Base-by-base conservation (phyloP, 2,329 filamentous ascomycete genomes). In the Mycosphaerella arachidis region DNA sequence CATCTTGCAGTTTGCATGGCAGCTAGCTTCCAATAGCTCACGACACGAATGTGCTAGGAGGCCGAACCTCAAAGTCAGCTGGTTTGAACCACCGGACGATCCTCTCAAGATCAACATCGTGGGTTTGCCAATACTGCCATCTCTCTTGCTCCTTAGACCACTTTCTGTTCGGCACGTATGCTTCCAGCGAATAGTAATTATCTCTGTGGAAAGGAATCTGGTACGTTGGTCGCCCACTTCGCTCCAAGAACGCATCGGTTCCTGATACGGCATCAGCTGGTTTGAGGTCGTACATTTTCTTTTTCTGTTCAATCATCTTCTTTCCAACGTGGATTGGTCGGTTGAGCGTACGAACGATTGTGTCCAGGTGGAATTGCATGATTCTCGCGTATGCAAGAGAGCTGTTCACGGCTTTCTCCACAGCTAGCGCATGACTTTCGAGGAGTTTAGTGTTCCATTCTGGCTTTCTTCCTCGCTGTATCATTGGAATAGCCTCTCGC, bases 161-260 rank as follows among this genome's bases (percentile, higher is more conserved):
- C 50, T 77, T 78, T 24, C 84, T 75, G 62, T 82, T 82, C 0
- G 84, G 84, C 52, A 86, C 66, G 63, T 82, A 86, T 1, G 80
- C 81, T 67, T 85, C 77, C 30, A 86, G 75, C 74, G 82, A 79
- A 66, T 86, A 84, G 66, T 86, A 86, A 50, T 81, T 79, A 59
- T 86, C 84, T 24, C 84, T 73, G 54, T 81, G 77, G 57, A 77
- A 84, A 0, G 82, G 83, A 10, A 84, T 78, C 55, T 84, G 81
- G 10, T 80, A 67, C 0, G 78, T 81, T 0, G 77, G 76, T 3
- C 82, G 82, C 0, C 84, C 84, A 24, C 74, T 76, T 16, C 79
- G 74, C 20, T 76, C 73, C 12, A 86, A 69, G 57, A 85, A 86
- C 0, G 59, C 64, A 63, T 86, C 84, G 0, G 77, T 81, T 8